Percentiles rank a stretch among this genome's conserved stretches.
Evolutionary conservation across 305 asterid species (phyloP).

Genomic region (Withania somnifera): DNA sequence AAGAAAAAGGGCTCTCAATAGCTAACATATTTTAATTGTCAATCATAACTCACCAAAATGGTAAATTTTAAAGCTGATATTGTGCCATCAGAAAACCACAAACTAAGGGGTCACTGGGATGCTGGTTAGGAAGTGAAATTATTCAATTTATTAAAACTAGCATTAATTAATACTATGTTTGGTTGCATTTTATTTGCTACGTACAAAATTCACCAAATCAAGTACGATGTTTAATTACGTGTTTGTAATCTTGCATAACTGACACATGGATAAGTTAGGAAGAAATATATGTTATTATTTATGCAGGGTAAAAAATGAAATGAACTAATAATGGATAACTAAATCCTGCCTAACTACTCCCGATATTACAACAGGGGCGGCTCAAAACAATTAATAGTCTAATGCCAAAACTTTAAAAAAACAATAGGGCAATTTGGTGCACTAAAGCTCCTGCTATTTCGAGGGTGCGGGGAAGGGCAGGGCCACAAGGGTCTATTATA

Average conservation of each 20-base stretch:
- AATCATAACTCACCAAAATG: neutral
- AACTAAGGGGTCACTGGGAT: neutral
- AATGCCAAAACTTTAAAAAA: too few relatives aligned
- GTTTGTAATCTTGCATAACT: neutral
- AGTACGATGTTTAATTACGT: neutral
- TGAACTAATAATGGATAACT: too few relatives aligned
- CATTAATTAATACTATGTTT: neutral
- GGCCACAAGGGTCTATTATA: too few relatives aligned
- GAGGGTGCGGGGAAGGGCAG: too few relatives aligned
- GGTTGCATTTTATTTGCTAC: neutral
- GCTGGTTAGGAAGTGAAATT: neutral
- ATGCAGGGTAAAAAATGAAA: too few relatives aligned
- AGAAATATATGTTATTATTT: neutral
- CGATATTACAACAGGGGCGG: too few relatives aligned
- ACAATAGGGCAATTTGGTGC: too few relatives aligned
- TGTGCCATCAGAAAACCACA: neutral
- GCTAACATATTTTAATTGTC: neutral
- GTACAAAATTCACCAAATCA: neutral
- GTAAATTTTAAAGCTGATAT: neutral
- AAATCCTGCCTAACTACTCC: neutral
- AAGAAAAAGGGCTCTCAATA: neutral
- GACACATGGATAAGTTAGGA: neutral
- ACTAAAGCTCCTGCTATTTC: too few relatives aligned
- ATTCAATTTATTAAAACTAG: neutral
- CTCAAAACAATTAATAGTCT: too few relatives aligned